These are phyloP conservation scores for Fremontodendron californicum DNA, from an alignment of 345 rosid species.

Conservation along the genomic window DNA sequence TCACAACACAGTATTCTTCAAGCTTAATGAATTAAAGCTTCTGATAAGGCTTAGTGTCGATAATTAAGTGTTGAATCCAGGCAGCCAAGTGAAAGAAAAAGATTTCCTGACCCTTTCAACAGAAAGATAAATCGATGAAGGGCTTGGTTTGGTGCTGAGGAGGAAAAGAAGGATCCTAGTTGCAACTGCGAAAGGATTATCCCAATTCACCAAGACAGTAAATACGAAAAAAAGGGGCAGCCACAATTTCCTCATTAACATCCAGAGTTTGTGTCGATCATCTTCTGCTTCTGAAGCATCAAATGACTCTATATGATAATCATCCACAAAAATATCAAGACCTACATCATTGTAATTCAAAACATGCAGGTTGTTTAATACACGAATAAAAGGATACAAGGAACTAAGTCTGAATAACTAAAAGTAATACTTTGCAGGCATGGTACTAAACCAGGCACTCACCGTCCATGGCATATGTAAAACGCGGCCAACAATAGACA, in stretches of 20 bases:
- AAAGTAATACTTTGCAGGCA: neutral
- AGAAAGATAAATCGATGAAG: conserved; percentile 46
- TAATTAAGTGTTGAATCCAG: too few relatives aligned
- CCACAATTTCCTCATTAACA: conserved; percentile 39
- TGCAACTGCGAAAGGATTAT: conserved; percentile 31
- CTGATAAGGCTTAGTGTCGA: too few relatives aligned
- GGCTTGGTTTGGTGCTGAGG: conserved; percentile 44
- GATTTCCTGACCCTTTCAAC: conserved; percentile 41
- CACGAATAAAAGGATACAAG: neutral
- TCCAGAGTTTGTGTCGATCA: conserved; percentile 28
- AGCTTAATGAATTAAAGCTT: neutral
- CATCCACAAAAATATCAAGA: conserved; percentile 30
- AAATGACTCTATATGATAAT: conserved; percentile 8
- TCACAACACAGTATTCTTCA: too few relatives aligned
- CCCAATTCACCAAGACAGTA: conserved; percentile 37
- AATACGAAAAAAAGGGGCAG: conserved; percentile 36
- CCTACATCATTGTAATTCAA: conserved; percentile 24
- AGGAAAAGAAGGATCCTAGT: conserved; percentile 35
- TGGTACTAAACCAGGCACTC: conserved; percentile 11
- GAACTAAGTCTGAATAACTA: neutral
- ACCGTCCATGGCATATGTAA: conserved; percentile 37
- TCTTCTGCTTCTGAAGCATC: conserved; percentile 21
- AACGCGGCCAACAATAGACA: conserved; percentile 1
- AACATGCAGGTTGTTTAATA: neutral
- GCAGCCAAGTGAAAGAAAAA: neutral